These are phyloP conservation scores for Fusarium nygamai DNA, from an alignment of 2,329 filamentous ascomycete genomes.

Conservation along the genomic window DNA sequence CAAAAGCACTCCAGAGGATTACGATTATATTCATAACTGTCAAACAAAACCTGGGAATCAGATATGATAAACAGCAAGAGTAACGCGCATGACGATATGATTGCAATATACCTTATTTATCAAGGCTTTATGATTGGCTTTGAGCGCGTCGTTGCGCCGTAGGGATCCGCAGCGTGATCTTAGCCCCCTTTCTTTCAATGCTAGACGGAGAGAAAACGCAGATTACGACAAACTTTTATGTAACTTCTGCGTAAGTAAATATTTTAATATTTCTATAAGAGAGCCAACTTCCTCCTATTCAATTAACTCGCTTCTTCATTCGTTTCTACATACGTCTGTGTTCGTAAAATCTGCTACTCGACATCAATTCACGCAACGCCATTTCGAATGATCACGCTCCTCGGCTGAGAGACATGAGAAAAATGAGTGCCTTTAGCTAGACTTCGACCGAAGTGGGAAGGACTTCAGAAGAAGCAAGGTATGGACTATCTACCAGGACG, in stretches of 20 bases:
- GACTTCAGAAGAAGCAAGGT: neutral
- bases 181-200: neutral
- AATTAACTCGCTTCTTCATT: neutral
- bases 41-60: neutral
- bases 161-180: neutral
- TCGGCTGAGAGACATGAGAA: too few species aligned
- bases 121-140: neutral
- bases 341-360: too few species aligned
- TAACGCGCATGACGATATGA: too few species aligned
- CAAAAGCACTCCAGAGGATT: neutral
- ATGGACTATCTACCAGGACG: neutral
- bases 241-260: neutral
- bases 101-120: too few species aligned
- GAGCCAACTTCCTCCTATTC: accelerated
- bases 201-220: accelerated
- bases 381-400: neutral
- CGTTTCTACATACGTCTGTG: neutral
- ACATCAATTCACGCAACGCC: too few species aligned
- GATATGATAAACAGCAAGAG: too few species aligned
- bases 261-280: neutral
- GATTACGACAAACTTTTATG: neutral
- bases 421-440: too few species aligned
- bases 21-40: neutral
- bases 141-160: neutral
- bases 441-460: too few species aligned